A percentile compares a stretch with the other conserved stretches of the same genome.
Evolutionary conservation across 371 early-diverging fungal species (phyloP).

Genomic region (Lichtheimia hyalospora): DNA sequence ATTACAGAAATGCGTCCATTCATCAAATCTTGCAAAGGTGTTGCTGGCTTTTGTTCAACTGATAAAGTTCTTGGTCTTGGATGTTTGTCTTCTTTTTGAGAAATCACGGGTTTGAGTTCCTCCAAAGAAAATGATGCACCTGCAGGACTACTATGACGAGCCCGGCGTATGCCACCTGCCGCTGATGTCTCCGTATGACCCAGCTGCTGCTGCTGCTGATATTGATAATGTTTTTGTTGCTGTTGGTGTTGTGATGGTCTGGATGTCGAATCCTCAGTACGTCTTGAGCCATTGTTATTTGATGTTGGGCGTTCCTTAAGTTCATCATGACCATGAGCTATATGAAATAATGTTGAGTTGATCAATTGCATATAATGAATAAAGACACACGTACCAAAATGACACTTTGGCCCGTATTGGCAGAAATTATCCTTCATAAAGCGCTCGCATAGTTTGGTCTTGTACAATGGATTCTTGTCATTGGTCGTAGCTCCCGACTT

Average conservation of each 20-base stretch:
- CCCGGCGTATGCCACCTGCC: constrained; percentile 11
- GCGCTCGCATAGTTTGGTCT: constrained; percentile 82
- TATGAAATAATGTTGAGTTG: not conserved
- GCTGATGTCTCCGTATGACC: constrained; percentile 17
- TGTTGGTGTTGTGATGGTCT: not conserved
- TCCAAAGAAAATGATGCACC: no score
- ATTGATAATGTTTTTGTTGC: not conserved
- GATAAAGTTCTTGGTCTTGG: no score
- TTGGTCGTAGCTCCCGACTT: not conserved
- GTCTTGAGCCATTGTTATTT: constrained; percentile 8
- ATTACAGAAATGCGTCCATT: constrained; percentile 6
- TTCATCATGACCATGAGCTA: constrained; percentile 24
- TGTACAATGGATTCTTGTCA: constrained; percentile 69
- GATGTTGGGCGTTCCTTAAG: constrained; percentile 28
- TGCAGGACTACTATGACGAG: constrained; percentile 11
- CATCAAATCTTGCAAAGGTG: constrained; percentile 3
- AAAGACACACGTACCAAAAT: constrained; percentile 59
- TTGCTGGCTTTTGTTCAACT: not conserved
- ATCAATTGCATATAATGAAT: not conserved
- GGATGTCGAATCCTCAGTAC: not conserved
- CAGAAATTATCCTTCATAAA: constrained; percentile 77
- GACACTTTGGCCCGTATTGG: constrained; percentile 83
- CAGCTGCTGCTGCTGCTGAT: constrained; percentile 13
- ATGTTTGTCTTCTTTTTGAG: no score
- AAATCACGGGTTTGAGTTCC: no score